phyloP scores from a whole-genome alignment of 176 grass and related monocot genomes.

The Luzula sylvatica region DNA sequence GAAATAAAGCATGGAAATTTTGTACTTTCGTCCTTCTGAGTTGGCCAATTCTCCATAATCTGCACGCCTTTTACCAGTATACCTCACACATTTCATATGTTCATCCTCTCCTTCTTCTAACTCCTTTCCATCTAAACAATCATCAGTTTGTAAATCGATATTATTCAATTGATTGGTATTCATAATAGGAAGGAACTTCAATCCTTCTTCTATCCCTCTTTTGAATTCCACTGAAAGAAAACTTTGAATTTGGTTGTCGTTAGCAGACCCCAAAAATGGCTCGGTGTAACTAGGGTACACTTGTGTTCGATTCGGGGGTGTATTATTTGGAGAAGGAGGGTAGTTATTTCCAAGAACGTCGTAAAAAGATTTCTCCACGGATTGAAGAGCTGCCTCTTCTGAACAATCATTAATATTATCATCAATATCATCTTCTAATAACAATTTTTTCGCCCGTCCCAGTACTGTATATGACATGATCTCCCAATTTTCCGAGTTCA shows the following conservation, averaged over 20 bases:
- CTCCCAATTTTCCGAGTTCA: not conserved
- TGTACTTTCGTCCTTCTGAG: conserved; percentile 11
- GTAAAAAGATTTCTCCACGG: conserved; percentile 23
- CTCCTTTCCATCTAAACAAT: not conserved
- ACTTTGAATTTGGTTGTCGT: not conserved
- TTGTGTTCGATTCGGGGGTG: not conserved
- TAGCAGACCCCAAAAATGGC: not conserved
- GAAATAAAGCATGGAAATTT: conserved; percentile 17
- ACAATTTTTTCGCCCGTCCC: conserved; percentile 18
- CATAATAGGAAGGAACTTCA: conserved; percentile 23
- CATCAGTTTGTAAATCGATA: not conserved
- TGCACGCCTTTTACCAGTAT: not conserved
- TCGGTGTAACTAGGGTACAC: not conserved
- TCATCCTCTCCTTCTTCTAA: not conserved
- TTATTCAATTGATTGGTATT: conserved; percentile 3
- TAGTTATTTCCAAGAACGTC: conserved; percentile 23
- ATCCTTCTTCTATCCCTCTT: conserved; percentile 27
- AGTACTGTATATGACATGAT: conserved; percentile 12
- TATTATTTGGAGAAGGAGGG: not conserved
- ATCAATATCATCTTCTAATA: conserved; percentile 26
- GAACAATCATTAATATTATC: conserved; percentile 12
- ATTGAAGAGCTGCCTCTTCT: conserved; percentile 1
- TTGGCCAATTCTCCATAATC: not conserved
- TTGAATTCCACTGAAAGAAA: conserved; percentile 21
- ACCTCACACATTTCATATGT: no score